Evolutionary conservation across 495 filamentous ascomycete species (phyloP).

Genomic region (Bacidia rubella): DNA sequence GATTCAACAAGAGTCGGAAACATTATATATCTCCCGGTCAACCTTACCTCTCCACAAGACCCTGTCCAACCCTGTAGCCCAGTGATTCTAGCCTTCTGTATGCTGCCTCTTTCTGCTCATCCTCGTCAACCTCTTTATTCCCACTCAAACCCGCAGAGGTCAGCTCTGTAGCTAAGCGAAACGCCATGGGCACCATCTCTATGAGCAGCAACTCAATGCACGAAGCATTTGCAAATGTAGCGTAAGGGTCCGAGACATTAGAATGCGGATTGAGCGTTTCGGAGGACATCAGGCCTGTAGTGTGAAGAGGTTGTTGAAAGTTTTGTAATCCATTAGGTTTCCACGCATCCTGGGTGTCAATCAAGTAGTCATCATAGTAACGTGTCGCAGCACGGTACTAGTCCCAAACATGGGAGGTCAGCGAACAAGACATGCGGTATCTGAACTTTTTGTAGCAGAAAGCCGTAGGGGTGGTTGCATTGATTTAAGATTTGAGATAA

Average conservation of each 20-base stretch:
- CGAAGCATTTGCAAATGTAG: slow-evolving; percentile 64
- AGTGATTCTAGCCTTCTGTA: slow-evolving; percentile 72
- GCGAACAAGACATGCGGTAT: too few species aligned
- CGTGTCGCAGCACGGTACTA: too few species aligned
- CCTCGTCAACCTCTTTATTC: slow-evolving; percentile 47
- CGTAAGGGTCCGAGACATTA: slow-evolving; percentile 61
- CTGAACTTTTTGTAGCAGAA: too few species aligned
- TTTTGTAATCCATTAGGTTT: neutral
- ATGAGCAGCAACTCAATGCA: slow-evolving; percentile 89
- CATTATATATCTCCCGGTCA: neutral
- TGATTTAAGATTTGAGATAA: too few species aligned
- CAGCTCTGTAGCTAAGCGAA: slow-evolving; percentile 48
- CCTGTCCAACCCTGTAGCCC: slow-evolving; percentile 87
- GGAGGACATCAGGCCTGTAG: slow-evolving; percentile 51
- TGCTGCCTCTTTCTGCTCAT: slow-evolving; percentile 67
- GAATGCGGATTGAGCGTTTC: slow-evolving; percentile 52
- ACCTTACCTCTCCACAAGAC: slow-evolving; percentile 76
- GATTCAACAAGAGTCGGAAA: neutral
- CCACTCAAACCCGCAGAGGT: slow-evolving; percentile 18
- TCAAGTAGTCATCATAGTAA: neutral
- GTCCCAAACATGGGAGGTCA: too few species aligned
- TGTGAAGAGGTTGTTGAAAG: neutral
- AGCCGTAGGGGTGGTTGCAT: too few species aligned
- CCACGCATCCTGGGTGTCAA: neutral
- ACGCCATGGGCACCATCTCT: slow-evolving; percentile 89